A percentile compares a stretch with the other conserved stretches of the same genome.
These are phyloP conservation scores for Huntiella savannae DNA, from an alignment of 2,329 filamentous ascomycete genomes.

Conservation along the genomic window DNA sequence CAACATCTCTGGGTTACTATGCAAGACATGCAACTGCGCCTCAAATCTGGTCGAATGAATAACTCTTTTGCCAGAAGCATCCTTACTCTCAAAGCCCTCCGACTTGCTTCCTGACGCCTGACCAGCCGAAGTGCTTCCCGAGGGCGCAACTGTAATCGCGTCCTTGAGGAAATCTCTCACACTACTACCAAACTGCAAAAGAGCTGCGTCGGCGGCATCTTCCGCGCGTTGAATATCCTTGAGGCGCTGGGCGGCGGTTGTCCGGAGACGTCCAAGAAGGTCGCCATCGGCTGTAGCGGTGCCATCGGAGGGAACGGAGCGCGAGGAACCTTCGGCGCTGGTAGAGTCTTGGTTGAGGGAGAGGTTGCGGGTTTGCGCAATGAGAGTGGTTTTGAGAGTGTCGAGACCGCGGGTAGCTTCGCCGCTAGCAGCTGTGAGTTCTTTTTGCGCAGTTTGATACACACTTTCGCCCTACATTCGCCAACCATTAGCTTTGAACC, in stretches of 20 bases:
- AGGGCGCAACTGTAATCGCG: constrained; percentile 72
- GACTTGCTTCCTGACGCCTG: constrained; percentile 31
- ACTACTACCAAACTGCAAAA: constrained; percentile 78
- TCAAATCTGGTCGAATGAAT: constrained; percentile 91
- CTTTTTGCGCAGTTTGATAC: constrained; percentile 72
- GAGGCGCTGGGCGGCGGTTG: constrained; percentile 62
- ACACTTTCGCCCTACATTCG: constrained; percentile 48
- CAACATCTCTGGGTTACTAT: constrained; percentile 68
- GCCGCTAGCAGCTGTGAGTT: constrained; percentile 58
- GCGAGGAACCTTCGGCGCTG: constrained; percentile 7
- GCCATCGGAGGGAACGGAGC: constrained; percentile 16
- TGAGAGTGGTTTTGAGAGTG: constrained; percentile 46
- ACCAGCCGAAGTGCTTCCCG: constrained; percentile 29
- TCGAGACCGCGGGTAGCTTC: constrained; percentile 69
- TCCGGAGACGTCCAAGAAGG: constrained; percentile 57
- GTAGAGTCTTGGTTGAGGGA: constrained; percentile 35
- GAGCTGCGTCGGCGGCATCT: constrained; percentile 86
- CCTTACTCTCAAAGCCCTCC: constrained; percentile 85
- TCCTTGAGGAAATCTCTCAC: constrained; percentile 79
- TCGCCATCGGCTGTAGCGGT: constrained; percentile 32
- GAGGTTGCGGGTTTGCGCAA: constrained; percentile 54
- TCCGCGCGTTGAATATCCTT: constrained; percentile 84
- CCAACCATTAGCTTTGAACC: neutral
- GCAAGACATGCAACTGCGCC: constrained; percentile 87
- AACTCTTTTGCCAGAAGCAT: constrained; percentile 72